Conservation (phyloP, 1,139 yeast genomes). For the Wickerhamomyces sp. region DNA sequence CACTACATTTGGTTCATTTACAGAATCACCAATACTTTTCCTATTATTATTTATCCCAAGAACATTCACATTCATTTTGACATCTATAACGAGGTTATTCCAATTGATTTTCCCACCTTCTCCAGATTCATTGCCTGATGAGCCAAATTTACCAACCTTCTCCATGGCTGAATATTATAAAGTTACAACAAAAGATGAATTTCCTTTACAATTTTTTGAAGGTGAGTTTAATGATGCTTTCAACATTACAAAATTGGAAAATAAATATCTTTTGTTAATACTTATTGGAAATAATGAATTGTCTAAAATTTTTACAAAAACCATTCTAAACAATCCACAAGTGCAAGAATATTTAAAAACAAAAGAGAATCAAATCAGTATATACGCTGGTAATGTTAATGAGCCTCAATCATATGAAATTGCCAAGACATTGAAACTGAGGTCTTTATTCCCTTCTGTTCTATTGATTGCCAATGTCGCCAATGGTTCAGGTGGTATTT, state of each 20-base stretch:
- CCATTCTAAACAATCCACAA: slow-evolving; percentile 24
- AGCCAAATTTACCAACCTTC: slow-evolving; percentile 11
- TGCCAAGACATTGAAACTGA: slow-evolving; percentile 25
- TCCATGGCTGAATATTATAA: slow-evolving; percentile 11
- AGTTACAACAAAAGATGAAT: slow-evolving; percentile 13
- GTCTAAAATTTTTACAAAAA: slow-evolving; percentile 22
- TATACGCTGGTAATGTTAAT: slow-evolving; percentile 27
- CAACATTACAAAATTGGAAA: slow-evolving; percentile 25
- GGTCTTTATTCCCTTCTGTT: slow-evolving; percentile 27
- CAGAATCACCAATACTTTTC: slow-evolving; percentile 19
- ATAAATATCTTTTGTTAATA: slow-evolving; percentile 27
- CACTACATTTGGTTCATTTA: slow-evolving; percentile 3
- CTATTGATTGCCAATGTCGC: slow-evolving; percentile 33
- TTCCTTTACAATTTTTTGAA: slow-evolving; percentile 10
- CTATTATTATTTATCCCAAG: slow-evolving; percentile 20
- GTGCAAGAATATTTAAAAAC: slow-evolving; percentile 20
- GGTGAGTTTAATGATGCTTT: slow-evolving; percentile 29
- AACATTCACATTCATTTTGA: slow-evolving; percentile 17
- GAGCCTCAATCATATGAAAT: slow-evolving; percentile 32
- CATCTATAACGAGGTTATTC: slow-evolving; percentile 11
- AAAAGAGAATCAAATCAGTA: slow-evolving; percentile 23
- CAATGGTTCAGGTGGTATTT: slow-evolving; percentile 27
- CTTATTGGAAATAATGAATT: slow-evolving; percentile 26
- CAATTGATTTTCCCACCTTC: slow-evolving; percentile 15
- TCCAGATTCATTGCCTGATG: slow-evolving; percentile 16